phyloP scores from a whole-genome alignment of 768 basidiomycete species.

The Megacollybia marginata region DNA sequence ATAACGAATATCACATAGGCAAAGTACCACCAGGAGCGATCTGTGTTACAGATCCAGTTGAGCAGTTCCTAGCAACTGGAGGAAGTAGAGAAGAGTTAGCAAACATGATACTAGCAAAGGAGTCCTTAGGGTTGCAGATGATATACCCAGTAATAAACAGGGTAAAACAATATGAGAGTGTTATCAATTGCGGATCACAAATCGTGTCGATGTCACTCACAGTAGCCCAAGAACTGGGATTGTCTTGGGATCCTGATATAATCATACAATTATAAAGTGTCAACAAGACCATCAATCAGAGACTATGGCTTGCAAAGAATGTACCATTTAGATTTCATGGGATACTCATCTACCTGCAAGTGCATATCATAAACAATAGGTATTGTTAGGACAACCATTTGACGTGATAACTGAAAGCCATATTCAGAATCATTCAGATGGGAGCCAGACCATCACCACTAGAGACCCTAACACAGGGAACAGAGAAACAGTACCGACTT shows the following conservation, averaged over 20 bases:
- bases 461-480: slow-evolving; percentile 11
- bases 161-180: slow-evolving; percentile 10
- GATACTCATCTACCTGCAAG: slow-evolving; percentile 17
- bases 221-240: slow-evolving; percentile 8
- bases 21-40: too few relatives aligned
- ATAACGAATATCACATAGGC: too few relatives aligned
- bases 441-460: slow-evolving; percentile 12
- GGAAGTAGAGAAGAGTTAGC: too few relatives aligned
- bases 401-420: slow-evolving; percentile 9
- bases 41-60: too few relatives aligned
- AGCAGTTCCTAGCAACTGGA: too few relatives aligned
- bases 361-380: slow-evolving; percentile 16
- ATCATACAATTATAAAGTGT: slow-evolving; percentile 16
- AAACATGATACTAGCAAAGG: slow-evolving; percentile 12
- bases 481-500: slow-evolving; percentile 6
- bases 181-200: slow-evolving; percentile 18
- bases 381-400: slow-evolving; percentile 19
- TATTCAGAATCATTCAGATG: slow-evolving; percentile 9
- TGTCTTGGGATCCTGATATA: slow-evolving; percentile 10
- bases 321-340: slow-evolving; percentile 14
- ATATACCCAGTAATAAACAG: slow-evolving; percentile 14
- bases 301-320: slow-evolving; percentile 17
- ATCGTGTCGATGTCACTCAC: slow-evolving; percentile 17
- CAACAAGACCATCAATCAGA: slow-evolving; percentile 11
- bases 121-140: slow-evolving; percentile 12